phyloP scores from a whole-genome alignment of 2,329 filamentous ascomycete genomes.

The Trichocomaceae sp. region DNA sequence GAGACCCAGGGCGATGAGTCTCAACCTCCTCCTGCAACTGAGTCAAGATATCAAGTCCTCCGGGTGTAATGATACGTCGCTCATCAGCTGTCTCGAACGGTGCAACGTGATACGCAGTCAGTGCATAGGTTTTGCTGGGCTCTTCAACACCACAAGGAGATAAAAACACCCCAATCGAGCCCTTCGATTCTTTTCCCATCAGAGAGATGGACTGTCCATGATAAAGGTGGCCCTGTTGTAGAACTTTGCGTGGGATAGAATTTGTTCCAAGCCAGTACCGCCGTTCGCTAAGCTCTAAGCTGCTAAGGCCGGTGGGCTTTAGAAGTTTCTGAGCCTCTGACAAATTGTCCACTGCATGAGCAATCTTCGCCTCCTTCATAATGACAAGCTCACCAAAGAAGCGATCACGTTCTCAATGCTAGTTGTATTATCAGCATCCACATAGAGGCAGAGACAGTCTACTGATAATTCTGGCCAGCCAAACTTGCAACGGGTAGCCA shows the following conservation, averaged over 20 bases:
- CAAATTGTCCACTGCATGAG: not conserved
- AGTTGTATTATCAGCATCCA: constrained; percentile 4
- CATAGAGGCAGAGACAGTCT: constrained; percentile 7
- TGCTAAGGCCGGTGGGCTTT: not conserved
- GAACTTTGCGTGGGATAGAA: not conserved
- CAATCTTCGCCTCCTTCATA: not conserved
- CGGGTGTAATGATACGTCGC: constrained; percentile 4
- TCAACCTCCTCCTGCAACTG: not conserved
- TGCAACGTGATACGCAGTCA: constrained; percentile 8
- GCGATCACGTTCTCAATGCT: not conserved
- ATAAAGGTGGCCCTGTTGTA: not conserved
- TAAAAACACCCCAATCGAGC: constrained; percentile 10
- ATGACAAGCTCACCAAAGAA: constrained; percentile 1
- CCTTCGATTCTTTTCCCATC: constrained; percentile 4
- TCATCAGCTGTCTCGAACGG: not conserved
- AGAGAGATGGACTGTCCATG: constrained; percentile 13
- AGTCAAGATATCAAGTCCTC: constrained; percentile 9
- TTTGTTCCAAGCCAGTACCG: not conserved
- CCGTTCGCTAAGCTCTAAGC: not conserved
- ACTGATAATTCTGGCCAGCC: constrained; percentile 6
- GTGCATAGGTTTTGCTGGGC: not conserved
- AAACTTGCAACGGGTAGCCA: constrained; percentile 7
- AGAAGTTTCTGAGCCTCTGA: not conserved
- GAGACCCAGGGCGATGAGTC: not conserved
- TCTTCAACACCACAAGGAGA: constrained; percentile 2